These are phyloP conservation scores for Lachnellula willkommii DNA, from an alignment of 2,329 filamentous ascomycete genomes.

Conservation along the genomic window DNA sequence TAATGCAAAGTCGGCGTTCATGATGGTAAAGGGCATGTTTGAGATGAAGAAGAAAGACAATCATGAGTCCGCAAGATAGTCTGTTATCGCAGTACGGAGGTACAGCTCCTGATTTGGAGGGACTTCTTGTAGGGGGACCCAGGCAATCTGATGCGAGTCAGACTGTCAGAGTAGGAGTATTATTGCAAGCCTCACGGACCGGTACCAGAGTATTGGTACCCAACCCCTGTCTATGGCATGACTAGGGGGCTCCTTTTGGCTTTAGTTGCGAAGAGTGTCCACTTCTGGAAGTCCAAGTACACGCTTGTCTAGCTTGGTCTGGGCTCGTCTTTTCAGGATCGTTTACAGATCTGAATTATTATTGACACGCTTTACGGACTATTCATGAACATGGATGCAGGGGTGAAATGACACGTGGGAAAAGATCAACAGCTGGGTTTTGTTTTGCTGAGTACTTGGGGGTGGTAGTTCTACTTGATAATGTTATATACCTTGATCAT, in stretches of 20 bases:
- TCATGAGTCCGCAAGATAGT: too few species aligned
- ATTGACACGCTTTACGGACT: background rate
- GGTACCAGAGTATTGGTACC: background rate
- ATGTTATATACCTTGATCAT: background rate
- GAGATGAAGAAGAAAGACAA: too few species aligned
- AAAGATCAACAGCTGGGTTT: background rate
- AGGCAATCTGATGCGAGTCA: background rate
- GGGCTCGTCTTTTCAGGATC: background rate
- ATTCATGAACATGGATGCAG: background rate
- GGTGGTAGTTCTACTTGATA: background rate
- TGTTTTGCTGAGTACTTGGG: too few species aligned
- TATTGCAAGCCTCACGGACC: background rate
- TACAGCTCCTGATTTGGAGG: background rate
- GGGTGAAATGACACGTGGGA: background rate
- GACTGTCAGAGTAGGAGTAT: background rate
- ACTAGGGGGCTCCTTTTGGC: background rate
- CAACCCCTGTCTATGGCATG: background rate
- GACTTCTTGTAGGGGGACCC: background rate
- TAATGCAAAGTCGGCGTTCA: too few species aligned
- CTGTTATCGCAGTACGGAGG: too few species aligned
- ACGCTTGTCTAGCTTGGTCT: background rate
- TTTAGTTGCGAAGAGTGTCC: background rate
- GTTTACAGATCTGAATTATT: background rate
- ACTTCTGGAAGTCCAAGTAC: background rate
- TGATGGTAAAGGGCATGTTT: too few species aligned